Evolutionary conservation across 2,329 filamentous ascomycete species (phyloP).

Genomic region (Hyphodiscus sp.): DNA sequence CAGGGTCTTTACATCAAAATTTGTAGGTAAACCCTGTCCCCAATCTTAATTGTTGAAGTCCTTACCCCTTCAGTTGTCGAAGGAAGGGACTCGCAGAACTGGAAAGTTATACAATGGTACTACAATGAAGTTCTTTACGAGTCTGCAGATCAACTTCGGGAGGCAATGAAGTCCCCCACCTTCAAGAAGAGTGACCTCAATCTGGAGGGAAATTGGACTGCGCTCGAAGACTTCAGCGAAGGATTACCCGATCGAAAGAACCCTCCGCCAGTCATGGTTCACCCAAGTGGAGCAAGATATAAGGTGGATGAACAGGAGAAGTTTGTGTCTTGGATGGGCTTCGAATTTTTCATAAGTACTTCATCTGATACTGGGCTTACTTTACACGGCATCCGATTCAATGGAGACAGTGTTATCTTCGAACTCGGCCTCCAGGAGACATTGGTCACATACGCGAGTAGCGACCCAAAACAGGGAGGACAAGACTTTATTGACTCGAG

Average conservation of each 20-base stretch:
- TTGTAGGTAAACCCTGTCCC: slow-evolving; percentile 36
- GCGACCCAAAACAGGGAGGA: slow-evolving; percentile 20
- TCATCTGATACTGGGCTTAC: not conserved
- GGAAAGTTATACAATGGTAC: slow-evolving; percentile 46
- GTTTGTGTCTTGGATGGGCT: slow-evolving; percentile 15
- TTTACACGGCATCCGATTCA: not conserved
- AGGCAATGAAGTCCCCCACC: slow-evolving; percentile 24
- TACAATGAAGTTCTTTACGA: slow-evolving; percentile 49
- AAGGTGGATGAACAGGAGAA: slow-evolving; percentile 9
- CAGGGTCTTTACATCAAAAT: slow-evolving; percentile 21
- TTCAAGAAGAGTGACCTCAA: slow-evolving; percentile 13
- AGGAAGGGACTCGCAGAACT: slow-evolving; percentile 42
- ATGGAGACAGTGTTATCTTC: slow-evolving; percentile 1
- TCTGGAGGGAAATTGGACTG: slow-evolving; percentile 14
- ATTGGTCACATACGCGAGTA: slow-evolving; percentile 23
- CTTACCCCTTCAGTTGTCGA: slow-evolving; percentile 42
- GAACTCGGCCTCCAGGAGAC: slow-evolving; percentile 34
- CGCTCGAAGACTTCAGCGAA: slow-evolving; percentile 9
- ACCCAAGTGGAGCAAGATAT: slow-evolving; percentile 17
- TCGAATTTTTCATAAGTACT: not conserved
- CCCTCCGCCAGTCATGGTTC: slow-evolving; percentile 11
- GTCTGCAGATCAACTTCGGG: slow-evolving; percentile 41
- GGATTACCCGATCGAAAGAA: slow-evolving; percentile 3
- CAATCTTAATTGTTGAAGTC: slow-evolving; percentile 25
- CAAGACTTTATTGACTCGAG: slow-evolving; percentile 27